These are phyloP conservation scores for Termitomyces eurrhizus DNA, from an alignment of 768 basidiomycete genomes.

Conservation along the genomic window DNA sequence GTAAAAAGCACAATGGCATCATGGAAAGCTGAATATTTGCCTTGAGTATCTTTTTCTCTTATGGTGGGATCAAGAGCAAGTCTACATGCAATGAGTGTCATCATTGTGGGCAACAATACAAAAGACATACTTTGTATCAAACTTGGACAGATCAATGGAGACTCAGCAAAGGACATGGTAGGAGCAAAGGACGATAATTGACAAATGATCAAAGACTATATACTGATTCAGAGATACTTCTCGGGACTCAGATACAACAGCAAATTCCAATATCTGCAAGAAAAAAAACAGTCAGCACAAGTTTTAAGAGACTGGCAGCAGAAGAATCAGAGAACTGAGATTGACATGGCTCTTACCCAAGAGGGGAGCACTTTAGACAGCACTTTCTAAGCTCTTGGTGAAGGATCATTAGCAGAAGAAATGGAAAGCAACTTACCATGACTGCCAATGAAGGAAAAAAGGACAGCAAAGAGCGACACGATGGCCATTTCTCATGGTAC, in stretches of 20 bases:
- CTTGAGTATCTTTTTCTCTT: conserved; percentile 55
- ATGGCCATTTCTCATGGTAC: no score
- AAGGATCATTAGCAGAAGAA: conserved; percentile 34
- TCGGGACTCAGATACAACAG: not conserved
- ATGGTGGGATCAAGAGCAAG: conserved; percentile 70
- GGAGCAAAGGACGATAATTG: not conserved
- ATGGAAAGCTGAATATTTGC: conserved; percentile 74
- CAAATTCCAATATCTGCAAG: not conserved
- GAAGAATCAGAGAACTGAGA: conserved; percentile 49
- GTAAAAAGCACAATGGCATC: conserved; percentile 88
- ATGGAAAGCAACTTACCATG: not conserved
- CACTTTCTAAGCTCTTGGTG: conserved; percentile 55
- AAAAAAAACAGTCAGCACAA: not conserved
- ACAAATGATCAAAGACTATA: not conserved
- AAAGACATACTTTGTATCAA: conserved; percentile 54
- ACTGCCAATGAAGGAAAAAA: not conserved
- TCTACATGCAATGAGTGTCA: conserved; percentile 29
- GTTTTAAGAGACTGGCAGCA: conserved; percentile 9
- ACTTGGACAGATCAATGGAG: conserved; percentile 75
- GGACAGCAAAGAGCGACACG: no score
- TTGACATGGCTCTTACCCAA: conserved; percentile 38
- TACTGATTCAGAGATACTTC: conserved; percentile 6
- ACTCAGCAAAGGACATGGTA: conserved; percentile 36
- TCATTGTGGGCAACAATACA: not conserved
- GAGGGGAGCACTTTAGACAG: conserved; percentile 46